Percentiles rank a stretch among this genome's conserved stretches.
Conservation (phyloP, 495 filamentous ascomycete species). For the Aspergillus leporis region DNA sequence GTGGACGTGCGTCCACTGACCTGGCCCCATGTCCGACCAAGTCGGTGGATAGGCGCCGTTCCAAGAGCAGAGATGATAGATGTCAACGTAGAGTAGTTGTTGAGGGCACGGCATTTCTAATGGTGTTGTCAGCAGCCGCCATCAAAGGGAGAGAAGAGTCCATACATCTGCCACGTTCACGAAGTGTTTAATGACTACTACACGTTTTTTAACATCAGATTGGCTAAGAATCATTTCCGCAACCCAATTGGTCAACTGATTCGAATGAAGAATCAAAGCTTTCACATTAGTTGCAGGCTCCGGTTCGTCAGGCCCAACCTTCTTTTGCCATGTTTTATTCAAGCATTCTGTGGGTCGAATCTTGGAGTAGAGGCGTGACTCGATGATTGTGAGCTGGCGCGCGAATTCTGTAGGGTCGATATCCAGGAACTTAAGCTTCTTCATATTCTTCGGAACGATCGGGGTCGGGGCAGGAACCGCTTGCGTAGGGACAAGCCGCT, state of each 20-base stretch:
- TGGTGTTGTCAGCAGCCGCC: constrained; percentile 22
- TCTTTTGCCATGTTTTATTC: constrained; percentile 98
- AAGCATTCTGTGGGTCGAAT: constrained; percentile 94
- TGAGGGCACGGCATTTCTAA: constrained; percentile 89
- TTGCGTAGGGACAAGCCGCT: constrained; percentile 82
- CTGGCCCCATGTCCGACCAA: constrained; percentile 92
- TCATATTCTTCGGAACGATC: constrained; percentile 98
- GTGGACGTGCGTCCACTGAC: constrained; percentile 80
- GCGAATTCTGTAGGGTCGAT: constrained; percentile 96
- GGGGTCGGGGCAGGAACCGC: constrained; percentile 76
- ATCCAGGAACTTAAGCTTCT: constrained; percentile 97
- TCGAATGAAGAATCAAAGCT: constrained; percentile 93
- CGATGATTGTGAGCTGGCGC: constrained; percentile 93
- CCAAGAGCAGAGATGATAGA: constrained; percentile 96
- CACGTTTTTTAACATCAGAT: constrained; percentile 88
- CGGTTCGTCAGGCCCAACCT: constrained; percentile 74
- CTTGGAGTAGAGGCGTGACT: constrained; percentile 91
- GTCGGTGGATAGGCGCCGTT: constrained; percentile 90
- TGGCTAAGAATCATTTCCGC: constrained; percentile 99
- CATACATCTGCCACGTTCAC: constrained; percentile 88
- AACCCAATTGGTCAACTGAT: constrained; percentile 98
- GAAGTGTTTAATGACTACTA: constrained; percentile 98
- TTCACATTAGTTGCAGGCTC: constrained; percentile 95
- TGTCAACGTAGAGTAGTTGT: constrained; percentile 98
- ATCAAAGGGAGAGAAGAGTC: background rate